Conservation (phyloP, 768 basidiomycete species). For the Serendipita sp. region DNA sequence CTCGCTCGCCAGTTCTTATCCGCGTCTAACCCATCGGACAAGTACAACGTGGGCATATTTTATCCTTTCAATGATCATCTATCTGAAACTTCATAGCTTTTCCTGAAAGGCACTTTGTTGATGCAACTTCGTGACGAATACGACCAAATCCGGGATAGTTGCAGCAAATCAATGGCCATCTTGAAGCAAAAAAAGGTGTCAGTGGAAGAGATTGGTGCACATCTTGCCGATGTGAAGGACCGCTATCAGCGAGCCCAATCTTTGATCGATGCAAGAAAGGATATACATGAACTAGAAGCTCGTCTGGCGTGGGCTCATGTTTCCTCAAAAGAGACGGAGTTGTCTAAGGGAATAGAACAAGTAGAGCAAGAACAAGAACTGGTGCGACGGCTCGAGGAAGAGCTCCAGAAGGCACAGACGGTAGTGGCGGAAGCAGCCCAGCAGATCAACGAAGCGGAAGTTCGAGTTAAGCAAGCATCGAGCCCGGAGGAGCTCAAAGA, state of each 20-base stretch:
- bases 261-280: conserved; percentile 52
- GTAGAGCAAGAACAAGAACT: conserved; percentile 23
- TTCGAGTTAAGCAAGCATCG: conserved; percentile 26
- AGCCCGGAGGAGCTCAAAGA: conserved; percentile 31
- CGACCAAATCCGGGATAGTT: conserved; percentile 54
- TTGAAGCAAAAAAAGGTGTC: conserved; percentile 57
- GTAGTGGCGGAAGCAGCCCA: conserved; percentile 21
- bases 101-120: conserved; percentile 85
- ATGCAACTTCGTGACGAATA: conserved; percentile 80
- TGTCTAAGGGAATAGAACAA: conserved; percentile 21
- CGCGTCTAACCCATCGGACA: conserved; percentile 61
- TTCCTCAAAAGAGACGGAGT: conserved; percentile 36
- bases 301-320: conserved; percentile 86
- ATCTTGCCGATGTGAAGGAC: conserved; percentile 37
- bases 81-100: conserved; percentile 43
- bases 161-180: conserved; percentile 47
- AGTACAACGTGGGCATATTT: conserved; percentile 55
- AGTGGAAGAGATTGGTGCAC: conserved; percentile 55
- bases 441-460: conserved; percentile 24
- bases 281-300: conserved; percentile 52
- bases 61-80: background rate
- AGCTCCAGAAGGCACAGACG: conserved; percentile 24
- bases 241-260: conserved; percentile 60
- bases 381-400: conserved; percentile 25
- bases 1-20: conserved; percentile 70